These are phyloP conservation scores for Ceratocystiopsis brevicomis DNA, from an alignment of 2,329 filamentous ascomycete genomes.

Conservation along the genomic window DNA sequence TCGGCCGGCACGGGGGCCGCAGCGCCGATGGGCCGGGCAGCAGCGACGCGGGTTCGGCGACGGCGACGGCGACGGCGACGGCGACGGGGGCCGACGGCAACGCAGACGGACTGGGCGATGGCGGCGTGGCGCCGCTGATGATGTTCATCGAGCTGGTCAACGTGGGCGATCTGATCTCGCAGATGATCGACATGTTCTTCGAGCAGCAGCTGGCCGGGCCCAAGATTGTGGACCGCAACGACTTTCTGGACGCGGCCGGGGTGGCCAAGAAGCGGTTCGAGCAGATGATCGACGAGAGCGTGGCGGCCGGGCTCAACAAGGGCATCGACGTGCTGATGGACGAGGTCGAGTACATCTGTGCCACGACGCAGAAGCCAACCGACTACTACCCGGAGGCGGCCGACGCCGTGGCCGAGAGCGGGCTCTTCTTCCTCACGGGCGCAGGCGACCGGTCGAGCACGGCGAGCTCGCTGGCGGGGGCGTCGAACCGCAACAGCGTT, in stretches of 20 bases:
- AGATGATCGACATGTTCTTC: slow-evolving; percentile 98
- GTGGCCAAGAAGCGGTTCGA: slow-evolving; percentile 98
- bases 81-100: background rate
- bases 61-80: background rate
- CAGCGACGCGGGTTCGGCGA: background rate
- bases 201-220: slow-evolving; percentile 76
- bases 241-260: slow-evolving; percentile 80
- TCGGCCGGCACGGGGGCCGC: slow-evolving; percentile 16
- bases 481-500: background rate
- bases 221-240: slow-evolving; percentile 74
- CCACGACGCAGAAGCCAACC: slow-evolving; percentile 64
- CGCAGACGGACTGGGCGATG: background rate
- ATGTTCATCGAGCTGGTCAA: slow-evolving; percentile 96
- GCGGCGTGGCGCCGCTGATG: slow-evolving; percentile 66
- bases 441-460: background rate
- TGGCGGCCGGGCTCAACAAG: slow-evolving; percentile 88
- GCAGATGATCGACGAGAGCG: slow-evolving; percentile 93
- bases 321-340: slow-evolving; percentile 97
- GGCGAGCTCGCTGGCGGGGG: slow-evolving; percentile 6
- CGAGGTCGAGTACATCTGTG: slow-evolving; percentile 88
- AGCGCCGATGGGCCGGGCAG: background rate
- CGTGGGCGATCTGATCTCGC: slow-evolving; percentile 89
- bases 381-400: slow-evolving; percentile 65
- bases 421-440: slow-evolving; percentile 3
- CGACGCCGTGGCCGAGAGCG: slow-evolving; percentile 12